Percentiles rank a stretch among this genome's conserved stretches.
Conservation (phyloP, 2,329 filamentous ascomycete species). For the Bimuria novae-zelandiae region DNA sequence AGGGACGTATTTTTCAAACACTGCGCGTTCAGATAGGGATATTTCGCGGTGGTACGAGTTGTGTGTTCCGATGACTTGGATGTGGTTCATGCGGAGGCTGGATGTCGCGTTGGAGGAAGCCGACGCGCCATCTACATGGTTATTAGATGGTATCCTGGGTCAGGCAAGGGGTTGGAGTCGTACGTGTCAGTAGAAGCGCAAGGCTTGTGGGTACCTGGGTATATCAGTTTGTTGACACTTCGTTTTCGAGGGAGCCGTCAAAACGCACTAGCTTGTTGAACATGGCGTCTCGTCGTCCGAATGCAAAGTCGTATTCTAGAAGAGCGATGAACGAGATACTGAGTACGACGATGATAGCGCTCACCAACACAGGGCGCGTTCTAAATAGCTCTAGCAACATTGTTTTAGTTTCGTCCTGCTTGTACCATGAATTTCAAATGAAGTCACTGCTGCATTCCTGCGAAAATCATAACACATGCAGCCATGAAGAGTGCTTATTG, state of each 20-base stretch:
- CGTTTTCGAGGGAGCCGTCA: background rate
- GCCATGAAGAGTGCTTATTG: background rate
- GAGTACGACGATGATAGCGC: background rate
- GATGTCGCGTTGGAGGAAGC: constrained; percentile 14
- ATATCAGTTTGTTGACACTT: constrained; percentile 6
- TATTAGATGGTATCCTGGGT: constrained; percentile 7
- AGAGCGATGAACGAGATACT: background rate
- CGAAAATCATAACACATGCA: constrained; percentile 1
- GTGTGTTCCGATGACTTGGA: constrained; percentile 58
- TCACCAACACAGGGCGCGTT: background rate
- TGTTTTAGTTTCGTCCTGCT: background rate
- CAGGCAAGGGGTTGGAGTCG: no score
- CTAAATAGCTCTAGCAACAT: background rate
- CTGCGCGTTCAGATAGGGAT: constrained; percentile 46
- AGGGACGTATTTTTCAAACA: constrained; percentile 47
- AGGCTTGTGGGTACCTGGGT: constrained; percentile 21
- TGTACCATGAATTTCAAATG: background rate
- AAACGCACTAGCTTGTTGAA: background rate
- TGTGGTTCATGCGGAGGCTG: constrained; percentile 55
- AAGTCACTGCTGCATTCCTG: background rate
- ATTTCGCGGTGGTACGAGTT: constrained; percentile 58
- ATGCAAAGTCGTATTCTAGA: background rate
- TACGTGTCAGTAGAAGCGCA: constrained; percentile 29
- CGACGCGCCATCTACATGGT: constrained; percentile 16
- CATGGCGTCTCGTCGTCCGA: background rate